phyloP scores from a whole-genome alignment of 495 filamentous ascomycete genomes.

The Hyaloscypha bicolor region DNA sequence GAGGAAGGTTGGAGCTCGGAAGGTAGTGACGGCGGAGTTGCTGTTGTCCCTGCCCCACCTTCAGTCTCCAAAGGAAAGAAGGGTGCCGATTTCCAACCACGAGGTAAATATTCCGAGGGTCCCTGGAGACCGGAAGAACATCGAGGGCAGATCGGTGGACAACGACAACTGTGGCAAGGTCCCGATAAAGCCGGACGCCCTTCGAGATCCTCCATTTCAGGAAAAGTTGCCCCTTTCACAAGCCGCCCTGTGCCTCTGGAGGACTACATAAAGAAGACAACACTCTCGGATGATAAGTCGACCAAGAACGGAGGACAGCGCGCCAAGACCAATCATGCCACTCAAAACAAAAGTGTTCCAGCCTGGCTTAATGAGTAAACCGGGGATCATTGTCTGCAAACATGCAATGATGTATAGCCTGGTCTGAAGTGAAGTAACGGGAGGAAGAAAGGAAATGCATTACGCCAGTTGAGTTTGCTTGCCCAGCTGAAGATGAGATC shows the following conservation, averaged over 20 bases:
- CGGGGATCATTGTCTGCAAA: background rate
- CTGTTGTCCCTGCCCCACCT: background rate
- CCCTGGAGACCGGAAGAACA: background rate
- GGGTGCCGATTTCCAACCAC: background rate
- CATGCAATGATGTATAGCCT: background rate
- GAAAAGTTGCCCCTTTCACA: background rate
- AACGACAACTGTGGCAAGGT: background rate
- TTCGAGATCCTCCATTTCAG: background rate
- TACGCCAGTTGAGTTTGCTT: background rate
- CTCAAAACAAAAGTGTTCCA: background rate
- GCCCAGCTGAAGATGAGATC: background rate
- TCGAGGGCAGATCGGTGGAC: background rate
- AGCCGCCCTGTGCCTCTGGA: background rate
- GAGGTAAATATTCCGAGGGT: background rate
- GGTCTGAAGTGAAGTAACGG: background rate
- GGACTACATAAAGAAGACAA: background rate
- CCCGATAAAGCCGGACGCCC: background rate
- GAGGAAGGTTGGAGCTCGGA: slow-evolving; percentile 31
- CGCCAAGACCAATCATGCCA: background rate
- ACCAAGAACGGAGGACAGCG: background rate
- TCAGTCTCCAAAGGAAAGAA: background rate
- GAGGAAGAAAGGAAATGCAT: background rate
- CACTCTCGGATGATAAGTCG: too few species aligned
- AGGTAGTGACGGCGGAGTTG: slow-evolving; percentile 30
- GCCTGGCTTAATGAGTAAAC: background rate